Evolutionary conservation across 1,284 basidiomycete genomes (phyloP), one percentile per base, ranked within the genome.

Genomic region (Fomes fomentarius): DNA sequence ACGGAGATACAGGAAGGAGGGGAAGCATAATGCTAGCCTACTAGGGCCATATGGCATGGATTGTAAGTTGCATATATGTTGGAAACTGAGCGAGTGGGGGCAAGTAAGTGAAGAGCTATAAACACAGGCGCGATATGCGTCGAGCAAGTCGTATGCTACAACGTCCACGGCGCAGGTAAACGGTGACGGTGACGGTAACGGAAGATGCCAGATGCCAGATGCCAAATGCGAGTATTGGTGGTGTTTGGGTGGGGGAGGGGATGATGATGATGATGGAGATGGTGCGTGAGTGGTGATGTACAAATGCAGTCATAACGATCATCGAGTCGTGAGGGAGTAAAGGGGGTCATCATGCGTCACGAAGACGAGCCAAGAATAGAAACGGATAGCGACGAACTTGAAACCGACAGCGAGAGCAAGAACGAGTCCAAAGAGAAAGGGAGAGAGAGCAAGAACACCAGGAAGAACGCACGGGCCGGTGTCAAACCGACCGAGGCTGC

Each of bases 231-330:
- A 19, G 25, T 17, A 37, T n/a, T 40, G 38, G 11, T 22, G 38
- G 21, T 22, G 38, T 9, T 9, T n/a, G 21, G 21, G 38, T 11
- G 38, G 52, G 45, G 42, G 30, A 39, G n/a, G 28, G 24, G 41
- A 25, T 2, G 40, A 50, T 42, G 49, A 22, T 17, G 28, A 30
- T 30, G 28, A 30, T 30, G 28, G 12, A 12, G 28, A 12, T 14
- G 38, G 14, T 24, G 38, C 38, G 37, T 42, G 39, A 28, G 56
- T 43, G 41, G 49, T 61, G 56, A 57, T 61, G 58, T 61, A 64
- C 54, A 63, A 44, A 56, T 58, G 55, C 58, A n/a, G 57, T 62
- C 57, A 52, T 62, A 49, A 62, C 38, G 50, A 57, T 57, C 57
- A 56, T 61, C 56, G 53, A 46, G 50, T 55, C 52, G 57, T 58